phyloP scores from a whole-genome alignment of 1,139 yeast genomes.

The Suhomyces coccinellae region DNA sequence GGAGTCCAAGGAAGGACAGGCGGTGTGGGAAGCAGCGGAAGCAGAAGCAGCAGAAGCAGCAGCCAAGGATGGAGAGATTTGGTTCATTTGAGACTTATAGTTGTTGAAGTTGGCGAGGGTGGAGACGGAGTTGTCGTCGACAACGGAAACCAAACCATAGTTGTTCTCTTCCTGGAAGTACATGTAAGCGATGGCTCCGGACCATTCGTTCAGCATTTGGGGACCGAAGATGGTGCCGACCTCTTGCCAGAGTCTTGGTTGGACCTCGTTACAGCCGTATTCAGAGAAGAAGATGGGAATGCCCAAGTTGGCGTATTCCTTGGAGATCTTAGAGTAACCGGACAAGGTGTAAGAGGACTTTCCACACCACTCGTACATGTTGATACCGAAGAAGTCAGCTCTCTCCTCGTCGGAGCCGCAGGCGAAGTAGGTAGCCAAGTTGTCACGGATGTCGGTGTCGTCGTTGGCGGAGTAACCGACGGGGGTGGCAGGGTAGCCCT shows the following conservation, averaged over 20 bases:
- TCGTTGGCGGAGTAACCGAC: conserved; percentile 91
- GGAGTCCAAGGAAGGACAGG: conserved; percentile 45
- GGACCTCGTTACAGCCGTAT: conserved; percentile 79
- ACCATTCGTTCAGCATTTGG: conserved; percentile 38
- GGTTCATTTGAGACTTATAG: conserved; percentile 49
- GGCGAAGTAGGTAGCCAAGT: conserved; percentile 78
- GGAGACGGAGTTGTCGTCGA: conserved; percentile 29
- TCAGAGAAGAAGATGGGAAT: conserved; percentile 89
- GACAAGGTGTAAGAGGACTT: conserved; percentile 58
- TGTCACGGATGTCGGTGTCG: conserved; percentile 66
- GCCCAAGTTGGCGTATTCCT: conserved; percentile 66
- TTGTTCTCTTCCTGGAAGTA: conserved; percentile 64
- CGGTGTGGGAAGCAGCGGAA: conserved; percentile 16
- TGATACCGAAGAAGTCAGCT: conserved; percentile 91
- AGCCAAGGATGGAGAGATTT: conserved; percentile 36
- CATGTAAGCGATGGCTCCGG: conserved; percentile 78
- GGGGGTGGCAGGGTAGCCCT: conserved; percentile 71
- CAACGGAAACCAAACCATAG: conserved; percentile 67
- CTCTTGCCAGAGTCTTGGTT: conserved; percentile 73
- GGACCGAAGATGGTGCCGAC: conserved; percentile 59
- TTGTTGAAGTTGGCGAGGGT: conserved; percentile 57
- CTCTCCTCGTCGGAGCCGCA: conserved; percentile 63
- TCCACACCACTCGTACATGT: conserved; percentile 98
- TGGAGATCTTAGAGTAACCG: conserved; percentile 75
- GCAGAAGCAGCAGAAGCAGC: conserved; percentile 17